Conservation (phyloP, 192 early-diverging fungal species). For the Gamsiella multidivaricata region DNA sequence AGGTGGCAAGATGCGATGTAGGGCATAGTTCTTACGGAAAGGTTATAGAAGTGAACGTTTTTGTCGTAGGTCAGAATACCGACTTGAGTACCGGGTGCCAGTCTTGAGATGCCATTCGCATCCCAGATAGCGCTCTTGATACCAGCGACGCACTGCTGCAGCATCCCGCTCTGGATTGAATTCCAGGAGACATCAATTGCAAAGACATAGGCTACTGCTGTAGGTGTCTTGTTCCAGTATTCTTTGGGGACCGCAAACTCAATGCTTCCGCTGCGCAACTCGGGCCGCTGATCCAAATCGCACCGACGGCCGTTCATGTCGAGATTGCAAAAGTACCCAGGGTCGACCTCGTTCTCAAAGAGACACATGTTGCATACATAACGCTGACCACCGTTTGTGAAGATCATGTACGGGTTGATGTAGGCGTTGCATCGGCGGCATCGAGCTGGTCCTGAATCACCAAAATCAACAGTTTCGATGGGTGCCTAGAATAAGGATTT, state of each 20-base stretch:
- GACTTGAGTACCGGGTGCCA: conserved; percentile 73
- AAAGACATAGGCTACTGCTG: conserved; percentile 85
- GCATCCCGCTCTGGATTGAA: conserved; percentile 86
- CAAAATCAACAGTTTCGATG: conserved; percentile 85
- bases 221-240: conserved; percentile 76
- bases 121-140: conserved; percentile 79
- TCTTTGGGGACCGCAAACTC: conserved; percentile 91
- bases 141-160: conserved; percentile 71
- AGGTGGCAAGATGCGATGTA: neutral
- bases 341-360: conserved; percentile 88
- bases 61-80: conserved; percentile 93
- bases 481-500: conserved; percentile 55
- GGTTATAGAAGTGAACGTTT: conserved; percentile 94
- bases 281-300: conserved; percentile 87
- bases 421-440: conserved; percentile 95
- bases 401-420: conserved; percentile 90
- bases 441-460: conserved; percentile 85
- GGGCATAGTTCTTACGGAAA: conserved; percentile 64
- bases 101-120: conserved; percentile 37
- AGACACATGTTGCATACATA: conserved; percentile 96
- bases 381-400: conserved; percentile 91
- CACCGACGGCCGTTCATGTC: conserved; percentile 92
- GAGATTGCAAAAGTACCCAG: conserved; percentile 93
- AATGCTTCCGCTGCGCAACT: conserved; percentile 88
- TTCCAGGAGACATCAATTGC: conserved; percentile 95